Evolutionary conservation across 2,329 filamentous ascomycete species (phyloP).

Genomic region (Penicillium sp.): DNA sequence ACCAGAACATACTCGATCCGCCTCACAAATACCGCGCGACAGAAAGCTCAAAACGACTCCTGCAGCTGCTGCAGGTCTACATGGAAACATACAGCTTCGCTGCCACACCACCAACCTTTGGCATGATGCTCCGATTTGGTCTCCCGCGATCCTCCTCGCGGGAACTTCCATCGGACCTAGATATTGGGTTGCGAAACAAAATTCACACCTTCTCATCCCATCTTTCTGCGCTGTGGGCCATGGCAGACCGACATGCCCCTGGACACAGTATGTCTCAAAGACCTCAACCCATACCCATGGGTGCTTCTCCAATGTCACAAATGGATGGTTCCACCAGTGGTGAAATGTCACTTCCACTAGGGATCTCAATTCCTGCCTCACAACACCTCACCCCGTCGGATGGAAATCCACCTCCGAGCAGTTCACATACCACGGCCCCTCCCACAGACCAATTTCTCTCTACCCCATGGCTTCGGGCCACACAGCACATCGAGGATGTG

Average conservation of each 20-base stretch:
- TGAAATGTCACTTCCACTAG: constrained; percentile 6
- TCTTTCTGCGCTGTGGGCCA: constrained; percentile 30
- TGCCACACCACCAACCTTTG: constrained; percentile 44
- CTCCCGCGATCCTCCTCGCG: constrained; percentile 22
- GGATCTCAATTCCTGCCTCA: constrained; percentile 7
- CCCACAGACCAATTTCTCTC: constrained; percentile 26
- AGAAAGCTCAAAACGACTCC: constrained; percentile 37
- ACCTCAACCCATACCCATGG: constrained; percentile 1
- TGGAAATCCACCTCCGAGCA: constrained; percentile 1
- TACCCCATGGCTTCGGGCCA: constrained; percentile 30
- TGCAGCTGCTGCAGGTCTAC: constrained; percentile 38
- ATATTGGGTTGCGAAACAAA: constrained; percentile 28
- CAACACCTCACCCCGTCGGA: constrained; percentile 9
- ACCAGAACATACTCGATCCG: constrained; percentile 21
- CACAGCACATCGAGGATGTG: constrained; percentile 28
- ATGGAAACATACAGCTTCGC: constrained; percentile 45
- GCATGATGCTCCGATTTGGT: constrained; percentile 40
- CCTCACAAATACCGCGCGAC: constrained; percentile 31
- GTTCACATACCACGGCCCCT: constrained; percentile 5
- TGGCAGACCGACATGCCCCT: constrained; percentile 11
- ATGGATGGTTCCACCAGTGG: constrained; percentile 4
- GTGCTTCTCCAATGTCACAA: constrained; percentile 10
- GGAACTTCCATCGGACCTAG: constrained; percentile 21
- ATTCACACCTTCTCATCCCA: constrained; percentile 32
- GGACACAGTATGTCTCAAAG: background rate